A percentile compares a stretch with the other conserved stretches of the same genome.
These are phyloP conservation scores for Cylindrotheca fusiformis DNA, from an alignment of 108 stramenopile genomes.

Conservation along the genomic window DNA sequence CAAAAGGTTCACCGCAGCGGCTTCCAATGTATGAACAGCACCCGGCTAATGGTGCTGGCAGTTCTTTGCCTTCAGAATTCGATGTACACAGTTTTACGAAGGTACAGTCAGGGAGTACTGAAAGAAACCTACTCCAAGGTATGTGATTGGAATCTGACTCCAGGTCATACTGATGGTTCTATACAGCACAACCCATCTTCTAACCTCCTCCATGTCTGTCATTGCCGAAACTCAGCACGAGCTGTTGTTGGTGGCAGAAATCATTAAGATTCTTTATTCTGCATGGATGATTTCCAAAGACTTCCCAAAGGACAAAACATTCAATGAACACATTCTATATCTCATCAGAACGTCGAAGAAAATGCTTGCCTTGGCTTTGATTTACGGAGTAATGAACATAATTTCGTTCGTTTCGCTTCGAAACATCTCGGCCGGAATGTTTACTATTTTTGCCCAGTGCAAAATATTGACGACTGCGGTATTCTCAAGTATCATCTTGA, in stretches of 20 bases:
- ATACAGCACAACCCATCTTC: no score
- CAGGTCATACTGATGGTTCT: no score
- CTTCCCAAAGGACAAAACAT: conserved; percentile 14
- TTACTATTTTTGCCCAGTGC: conserved; percentile 88
- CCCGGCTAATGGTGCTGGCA: conserved; percentile 57
- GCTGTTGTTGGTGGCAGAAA: conserved; percentile 72
- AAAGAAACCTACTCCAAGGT: conserved; percentile 84
- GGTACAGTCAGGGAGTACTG: conserved; percentile 81
- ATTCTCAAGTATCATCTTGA: conserved; percentile 78
- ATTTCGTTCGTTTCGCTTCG: conserved; percentile 83
- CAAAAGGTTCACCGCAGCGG: no score
- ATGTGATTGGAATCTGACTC: conserved; percentile 21
- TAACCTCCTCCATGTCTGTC: background rate
- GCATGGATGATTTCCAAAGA: conserved; percentile 52
- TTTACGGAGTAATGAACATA: conserved; percentile 93
- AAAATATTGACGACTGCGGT: conserved; percentile 94
- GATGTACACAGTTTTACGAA: conserved; percentile 82
- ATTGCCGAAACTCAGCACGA: conserved; percentile 47
- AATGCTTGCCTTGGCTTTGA: conserved; percentile 84
- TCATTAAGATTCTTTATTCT: conserved; percentile 76
- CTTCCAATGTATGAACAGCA: conserved; percentile 58
- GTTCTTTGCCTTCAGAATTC: conserved; percentile 83
- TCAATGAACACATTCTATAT: conserved; percentile 43
- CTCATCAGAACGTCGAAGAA: conserved; percentile 68
- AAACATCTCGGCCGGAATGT: conserved; percentile 90